Base-by-base conservation (phyloP, 345 rosid genomes). In the Lepidium sativum region DNA sequence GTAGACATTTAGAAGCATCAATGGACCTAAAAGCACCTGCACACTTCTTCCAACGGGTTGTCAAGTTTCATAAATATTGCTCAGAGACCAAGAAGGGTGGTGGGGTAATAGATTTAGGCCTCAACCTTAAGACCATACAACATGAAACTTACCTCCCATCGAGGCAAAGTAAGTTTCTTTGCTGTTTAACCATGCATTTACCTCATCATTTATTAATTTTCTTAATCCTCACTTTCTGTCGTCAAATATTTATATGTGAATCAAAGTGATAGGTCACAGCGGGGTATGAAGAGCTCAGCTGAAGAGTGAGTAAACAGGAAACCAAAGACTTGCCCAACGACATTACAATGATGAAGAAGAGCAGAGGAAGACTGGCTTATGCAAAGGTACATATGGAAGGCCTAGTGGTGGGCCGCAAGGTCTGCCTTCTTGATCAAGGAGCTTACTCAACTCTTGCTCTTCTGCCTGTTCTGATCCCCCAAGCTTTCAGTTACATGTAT, bases 371-470 rank as follows among this genome's bases (percentile, higher is more conserved):
- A 50, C 60, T 78, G 78, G 77, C 72, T 59, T 84, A 82, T 73
- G 83, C 82, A 6, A 86, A 86, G 76, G 96, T 84, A 44, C 84
- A 84, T 78, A 86, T 88, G 92, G 96, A 88, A 43, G 92, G 88
- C 13, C 77, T 79, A 15, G 61, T 79, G 43, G 84, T 88, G 29
- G 96, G 96, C 44, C 81, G 96, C 55, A 88, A 88, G 77, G 75
- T 88, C 59, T 82, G 89, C 82, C 60, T 88, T 49, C 72, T 80
- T 40, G 80, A 80, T 48, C 85, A 78, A 60, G 72, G 71, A 43
- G 75, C 73, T 59, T 86, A 79, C 76, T 57, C 79, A 41, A 77
- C 75, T 73, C 83, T 88, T 33, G 92, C 86, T 6, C 65, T n/a
- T 53, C 81, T 81, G 67, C 87, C 86, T 17, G 51, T 4, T 42